phyloP scores from a whole-genome alignment of 2,329 filamentous ascomycete species.

The Chrysoporthe puriensis region DNA sequence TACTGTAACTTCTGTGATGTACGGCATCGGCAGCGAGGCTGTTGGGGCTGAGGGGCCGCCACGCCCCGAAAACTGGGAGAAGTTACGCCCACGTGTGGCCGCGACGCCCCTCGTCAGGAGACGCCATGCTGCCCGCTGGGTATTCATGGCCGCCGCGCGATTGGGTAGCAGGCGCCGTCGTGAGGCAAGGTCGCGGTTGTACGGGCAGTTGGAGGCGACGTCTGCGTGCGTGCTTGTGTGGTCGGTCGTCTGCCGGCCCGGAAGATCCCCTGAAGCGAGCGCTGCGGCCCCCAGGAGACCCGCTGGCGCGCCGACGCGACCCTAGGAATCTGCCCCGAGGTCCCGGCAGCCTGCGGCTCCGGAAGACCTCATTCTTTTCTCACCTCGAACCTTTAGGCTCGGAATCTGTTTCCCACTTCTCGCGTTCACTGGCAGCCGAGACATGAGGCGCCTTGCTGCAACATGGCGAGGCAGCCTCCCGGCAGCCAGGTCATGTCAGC shows the following conservation, averaged over 20 bases:
- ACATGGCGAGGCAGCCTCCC: constrained; percentile 11
- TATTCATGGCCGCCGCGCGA: constrained; percentile 39
- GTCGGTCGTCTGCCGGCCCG: constrained; percentile 3
- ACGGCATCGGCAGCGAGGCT: constrained; percentile 59
- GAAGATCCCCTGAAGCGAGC: constrained; percentile 4
- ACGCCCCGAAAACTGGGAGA: constrained; percentile 47
- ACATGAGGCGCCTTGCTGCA: constrained; percentile 15
- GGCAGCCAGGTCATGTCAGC: background rate
- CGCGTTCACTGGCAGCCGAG: background rate
- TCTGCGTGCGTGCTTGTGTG: constrained; percentile 5
- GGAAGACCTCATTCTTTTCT: background rate
- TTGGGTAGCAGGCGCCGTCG: constrained; percentile 6
- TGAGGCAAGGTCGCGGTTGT: background rate
- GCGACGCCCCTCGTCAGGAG: constrained; percentile 41
- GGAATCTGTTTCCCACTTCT: background rate
- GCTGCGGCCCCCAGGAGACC: constrained; percentile 5
- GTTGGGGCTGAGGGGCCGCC: constrained; percentile 34
- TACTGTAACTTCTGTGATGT: constrained; percentile 61
- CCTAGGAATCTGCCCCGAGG: background rate
- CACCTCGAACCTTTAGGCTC: background rate
- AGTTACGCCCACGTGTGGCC: constrained; percentile 43
- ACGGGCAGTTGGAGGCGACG: constrained; percentile 17
- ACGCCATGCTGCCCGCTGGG: constrained; percentile 39
- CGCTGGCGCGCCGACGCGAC: constrained; percentile 11
- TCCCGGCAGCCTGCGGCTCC: background rate